Conservation (phyloP, 306 rosid species). For the Clitoria ternatea region DNA sequence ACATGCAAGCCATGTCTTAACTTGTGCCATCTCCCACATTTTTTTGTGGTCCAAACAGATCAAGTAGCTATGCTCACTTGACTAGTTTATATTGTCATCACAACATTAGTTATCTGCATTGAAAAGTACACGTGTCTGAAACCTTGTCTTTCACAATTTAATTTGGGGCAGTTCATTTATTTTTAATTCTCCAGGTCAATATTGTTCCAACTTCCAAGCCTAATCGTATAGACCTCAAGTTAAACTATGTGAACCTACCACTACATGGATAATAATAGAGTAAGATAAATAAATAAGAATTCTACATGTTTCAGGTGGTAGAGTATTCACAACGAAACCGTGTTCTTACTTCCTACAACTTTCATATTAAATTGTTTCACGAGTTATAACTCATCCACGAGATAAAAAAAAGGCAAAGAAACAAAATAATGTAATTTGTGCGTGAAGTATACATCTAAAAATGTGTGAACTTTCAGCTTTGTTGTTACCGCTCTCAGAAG, state of each 20-base stretch:
- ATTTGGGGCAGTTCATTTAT: background rate
- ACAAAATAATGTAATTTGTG: no score
- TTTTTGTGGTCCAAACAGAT: background rate
- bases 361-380: background rate
- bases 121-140: background rate
- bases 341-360: background rate
- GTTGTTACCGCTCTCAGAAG: no score
- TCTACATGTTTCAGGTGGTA: no score
- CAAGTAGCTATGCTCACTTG: background rate
- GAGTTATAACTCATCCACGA: background rate
- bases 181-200: background rate
- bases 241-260: no score
- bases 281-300: no score
- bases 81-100: background rate
- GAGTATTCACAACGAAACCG: background rate
- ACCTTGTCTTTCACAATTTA: background rate
- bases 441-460: no score
- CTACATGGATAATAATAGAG: no score
- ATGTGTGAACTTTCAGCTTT: no score
- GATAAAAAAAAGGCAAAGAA: background rate
- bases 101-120: background rate
- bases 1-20: no score
- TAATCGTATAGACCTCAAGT: background rate
- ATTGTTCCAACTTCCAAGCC: background rate
- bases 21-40: background rate